Evolutionary conservation across 371 early-diverging fungal genomes (phyloP), one percentile per base, ranked within the genome.

Genomic region (Mortierella sp.): DNA sequence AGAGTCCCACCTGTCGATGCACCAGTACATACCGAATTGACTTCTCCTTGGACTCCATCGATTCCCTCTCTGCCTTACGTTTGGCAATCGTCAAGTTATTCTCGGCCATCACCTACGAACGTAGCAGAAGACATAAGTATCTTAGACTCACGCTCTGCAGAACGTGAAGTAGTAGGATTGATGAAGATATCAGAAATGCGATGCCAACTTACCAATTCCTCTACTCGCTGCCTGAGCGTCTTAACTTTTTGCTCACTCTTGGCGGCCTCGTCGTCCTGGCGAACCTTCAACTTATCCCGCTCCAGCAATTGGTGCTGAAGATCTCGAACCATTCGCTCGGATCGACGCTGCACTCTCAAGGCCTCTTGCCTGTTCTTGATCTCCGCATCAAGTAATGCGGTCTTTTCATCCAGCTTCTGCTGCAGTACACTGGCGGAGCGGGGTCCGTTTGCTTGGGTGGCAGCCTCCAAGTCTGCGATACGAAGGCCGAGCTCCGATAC

Each of bases 221-320:
- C 92, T 43, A 93, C 80, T 31, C 89, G 87, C 3, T 75, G 60
- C 64, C 90, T 85, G 59, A 94, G 79, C 48, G 84, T 82, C 78
- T 87, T 87, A 47, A 91, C 21, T 73, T 90, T 90, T 59, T 87
- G 84, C 24, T 89, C 86, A 69, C 84, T 61, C 79, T 92, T 92
- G 56, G 86, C 86, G 26, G 86, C 69, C 46, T 94, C 94, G 31
- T 92, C 92, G 15, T 92, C 90, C 28, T 73, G 80, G 39, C 90
- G 81, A 28, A 68, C 68, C 83, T 89, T 91, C 46, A 81, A 59
- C 80, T 92, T 92, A 31, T 95, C 95, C 42, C 81, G 71, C 61
- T 95, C 96, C 17, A 78, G 72, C 7, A 95, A 60, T 70, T 93
- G 93, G 79, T 89, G 88, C 79, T 93, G 94, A 41, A 95, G 80